These are phyloP conservation scores for Wickerhamiella cacticola DNA, from an alignment of 805 yeast genomes.

Conservation along the genomic window DNA sequence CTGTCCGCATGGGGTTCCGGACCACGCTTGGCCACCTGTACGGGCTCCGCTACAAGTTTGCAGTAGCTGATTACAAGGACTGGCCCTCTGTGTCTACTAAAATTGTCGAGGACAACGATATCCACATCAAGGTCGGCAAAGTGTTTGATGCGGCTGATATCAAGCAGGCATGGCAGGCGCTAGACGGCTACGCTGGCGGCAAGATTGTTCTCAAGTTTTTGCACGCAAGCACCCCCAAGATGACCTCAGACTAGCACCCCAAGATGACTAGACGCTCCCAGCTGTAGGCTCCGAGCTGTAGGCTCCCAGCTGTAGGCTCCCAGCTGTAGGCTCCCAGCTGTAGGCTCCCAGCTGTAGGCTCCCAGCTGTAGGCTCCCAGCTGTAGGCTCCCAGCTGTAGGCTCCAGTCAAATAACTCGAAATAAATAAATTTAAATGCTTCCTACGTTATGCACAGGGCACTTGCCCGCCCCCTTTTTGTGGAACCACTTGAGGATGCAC, in stretches of 20 bases:
- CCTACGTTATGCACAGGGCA: constrained; percentile 62
- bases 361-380: not conserved
- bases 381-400: not conserved
- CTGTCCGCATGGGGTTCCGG: constrained; percentile 23
- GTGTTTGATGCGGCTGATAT: constrained; percentile 39
- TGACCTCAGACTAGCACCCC: too few relatives aligned
- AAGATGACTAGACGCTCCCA: too few relatives aligned
- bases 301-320: too few relatives aligned
- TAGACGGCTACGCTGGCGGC: constrained; percentile 47
- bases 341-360: too few relatives aligned
- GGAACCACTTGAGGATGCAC: constrained; percentile 88
- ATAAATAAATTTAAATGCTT: not conserved
- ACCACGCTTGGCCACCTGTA: constrained; percentile 22
- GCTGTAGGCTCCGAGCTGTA: too few relatives aligned
- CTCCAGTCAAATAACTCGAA: not conserved
- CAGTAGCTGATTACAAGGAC: constrained; percentile 15
- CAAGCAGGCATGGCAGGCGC: constrained; percentile 38
- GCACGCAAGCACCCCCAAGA: too few relatives aligned
- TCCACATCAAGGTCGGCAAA: constrained; percentile 43
- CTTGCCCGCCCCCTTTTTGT: constrained; percentile 68
- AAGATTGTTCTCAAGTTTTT: constrained; percentile 42
- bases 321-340: too few relatives aligned
- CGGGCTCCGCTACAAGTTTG: constrained; percentile 25
- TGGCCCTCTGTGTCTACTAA: constrained; percentile 36
- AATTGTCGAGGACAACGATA: constrained; percentile 36